Conservation (phyloP, 768 basidiomycete species). For the Galerina marginata region DNA sequence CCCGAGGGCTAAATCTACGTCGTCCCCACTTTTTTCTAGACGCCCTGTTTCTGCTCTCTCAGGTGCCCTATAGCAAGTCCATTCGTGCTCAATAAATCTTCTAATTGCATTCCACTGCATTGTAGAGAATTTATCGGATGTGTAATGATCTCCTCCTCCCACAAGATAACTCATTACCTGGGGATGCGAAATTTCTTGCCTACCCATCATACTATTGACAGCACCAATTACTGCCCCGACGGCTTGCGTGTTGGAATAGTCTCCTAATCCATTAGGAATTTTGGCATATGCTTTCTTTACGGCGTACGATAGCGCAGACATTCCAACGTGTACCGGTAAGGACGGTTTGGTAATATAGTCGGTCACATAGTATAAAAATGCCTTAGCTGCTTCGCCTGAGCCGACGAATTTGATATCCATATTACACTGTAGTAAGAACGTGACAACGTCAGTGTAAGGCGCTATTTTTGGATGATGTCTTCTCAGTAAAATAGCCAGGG, state of each 20-base stretch:
- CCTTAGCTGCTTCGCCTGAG: background rate
- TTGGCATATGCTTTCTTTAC: background rate
- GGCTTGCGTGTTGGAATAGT: background rate
- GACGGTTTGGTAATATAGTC: conserved; percentile 4
- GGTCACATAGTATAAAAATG: background rate
- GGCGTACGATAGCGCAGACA: background rate
- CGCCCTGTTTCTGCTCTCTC: background rate
- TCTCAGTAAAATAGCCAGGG: background rate
- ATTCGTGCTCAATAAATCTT: background rate
- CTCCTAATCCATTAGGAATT: background rate
- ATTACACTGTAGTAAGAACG: conserved; percentile 4
- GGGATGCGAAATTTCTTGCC: conserved; percentile 27
- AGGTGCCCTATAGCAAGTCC: no score
- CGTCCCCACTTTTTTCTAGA: background rate
- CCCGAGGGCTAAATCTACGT: background rate
- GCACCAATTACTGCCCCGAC: background rate
- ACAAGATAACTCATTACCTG: conserved; percentile 30
- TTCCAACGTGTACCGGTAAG: conserved; percentile 2
- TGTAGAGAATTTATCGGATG: background rate
- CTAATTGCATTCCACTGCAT: background rate
- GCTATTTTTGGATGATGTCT: background rate
- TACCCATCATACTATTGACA: background rate
- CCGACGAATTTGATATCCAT: background rate
- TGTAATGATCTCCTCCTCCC: background rate
- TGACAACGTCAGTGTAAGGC: background rate